phyloP scores from a whole-genome alignment of 257 asterid species.

The Gentiana macrophylla region DNA sequence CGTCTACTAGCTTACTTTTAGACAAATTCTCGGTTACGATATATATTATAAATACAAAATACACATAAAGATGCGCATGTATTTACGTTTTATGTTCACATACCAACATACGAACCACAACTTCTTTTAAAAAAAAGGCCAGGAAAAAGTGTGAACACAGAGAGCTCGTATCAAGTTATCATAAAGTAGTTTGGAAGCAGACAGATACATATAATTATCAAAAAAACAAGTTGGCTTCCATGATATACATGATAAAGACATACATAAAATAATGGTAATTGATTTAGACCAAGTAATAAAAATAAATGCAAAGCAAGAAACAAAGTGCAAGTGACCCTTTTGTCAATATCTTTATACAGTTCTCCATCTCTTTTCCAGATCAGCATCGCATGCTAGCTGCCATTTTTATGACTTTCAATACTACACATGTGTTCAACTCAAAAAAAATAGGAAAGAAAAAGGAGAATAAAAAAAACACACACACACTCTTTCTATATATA shows the following conservation, averaged over 20 bases:
- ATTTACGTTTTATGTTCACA: neutral
- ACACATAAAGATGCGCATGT: neutral
- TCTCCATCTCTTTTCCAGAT: constrained; percentile 32
- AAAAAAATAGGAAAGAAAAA: too few relatives aligned
- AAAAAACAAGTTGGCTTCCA: too few relatives aligned
- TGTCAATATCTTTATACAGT: neutral
- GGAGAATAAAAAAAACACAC: neutral
- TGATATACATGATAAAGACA: too few relatives aligned
- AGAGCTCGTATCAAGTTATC: neutral
- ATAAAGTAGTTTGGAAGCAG: neutral
- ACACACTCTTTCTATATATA: too few relatives aligned
- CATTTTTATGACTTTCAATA: constrained; percentile 4
- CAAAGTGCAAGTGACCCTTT: too few relatives aligned
- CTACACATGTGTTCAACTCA: too few relatives aligned
- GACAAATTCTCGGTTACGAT: too few relatives aligned
- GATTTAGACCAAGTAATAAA: too few relatives aligned
- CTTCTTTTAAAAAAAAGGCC: neutral
- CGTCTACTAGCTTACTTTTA: too few relatives aligned
- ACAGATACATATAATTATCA: neutral
- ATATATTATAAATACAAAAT: neutral
- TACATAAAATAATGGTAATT: too few relatives aligned
- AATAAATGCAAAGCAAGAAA: too few relatives aligned
- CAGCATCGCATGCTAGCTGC: constrained; percentile 35
- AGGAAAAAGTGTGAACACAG: neutral
- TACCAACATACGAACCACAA: neutral